Base-by-base conservation (phyloP, 192 early-diverging fungal species). In the Paraglomus brasilianum region DNA sequence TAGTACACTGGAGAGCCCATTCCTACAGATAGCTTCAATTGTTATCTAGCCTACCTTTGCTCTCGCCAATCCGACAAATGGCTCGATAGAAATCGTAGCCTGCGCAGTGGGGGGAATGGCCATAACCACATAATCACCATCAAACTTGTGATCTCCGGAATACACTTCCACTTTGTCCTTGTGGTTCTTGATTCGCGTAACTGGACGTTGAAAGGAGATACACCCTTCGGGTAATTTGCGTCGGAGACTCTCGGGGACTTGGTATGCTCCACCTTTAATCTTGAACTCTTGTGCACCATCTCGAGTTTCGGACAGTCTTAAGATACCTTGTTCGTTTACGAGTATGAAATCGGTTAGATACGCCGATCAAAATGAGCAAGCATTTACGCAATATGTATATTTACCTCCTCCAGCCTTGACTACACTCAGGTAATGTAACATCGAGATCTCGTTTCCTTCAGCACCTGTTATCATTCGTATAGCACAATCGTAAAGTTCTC, bases 231-330 rank as follows among this genome's bases (percentile, higher is more conserved):
- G 67, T 38, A 69, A 14, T 36, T 69, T 52, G 15, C 43, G 14
- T 14, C 21, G 19, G 14, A 69, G 14, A n/a, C 21, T 43, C 21
- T 38, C 21, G 41, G 67, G 30, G 1, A 69, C 0, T 1, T 24
- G 9, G 51, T 41, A 55, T 61, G 67, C 67, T 1, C 50, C 52
- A 8, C 67, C 51, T 42, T 55, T 53, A 30, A 69, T 69, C 42
- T 69, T 69, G 22, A 19, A 53, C 39, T 69, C 67, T 42, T 69
- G 67, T 7, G 51, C 46, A 21, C 67, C 67, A 55, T 69, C 47
- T 21, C 8, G 53, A 5, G 49, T 41, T 36, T 48, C 48, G 24
- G 9, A 56, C 8, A 69, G 51, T 2, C 22, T 6, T 5, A 42
- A 36, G 1, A 69, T 39, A 5, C 53, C 53, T 56, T n/a, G 53